Evolutionary conservation across 1,139 yeast species (phyloP), one percentile per base, ranked within the genome.

Genomic region (Blastobotrys arbuscula): DNA sequence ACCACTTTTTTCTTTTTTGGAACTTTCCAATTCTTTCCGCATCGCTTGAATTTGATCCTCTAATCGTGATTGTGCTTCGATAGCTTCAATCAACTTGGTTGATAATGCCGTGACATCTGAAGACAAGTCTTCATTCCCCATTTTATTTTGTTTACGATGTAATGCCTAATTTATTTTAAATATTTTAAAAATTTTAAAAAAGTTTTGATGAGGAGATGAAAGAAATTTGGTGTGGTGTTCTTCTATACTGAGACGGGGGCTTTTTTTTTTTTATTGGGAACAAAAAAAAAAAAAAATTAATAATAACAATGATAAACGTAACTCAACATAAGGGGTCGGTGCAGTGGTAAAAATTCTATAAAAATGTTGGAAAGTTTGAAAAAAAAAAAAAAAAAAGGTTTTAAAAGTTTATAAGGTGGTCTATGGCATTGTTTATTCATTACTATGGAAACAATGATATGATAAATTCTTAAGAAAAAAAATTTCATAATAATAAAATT

Each of bases 51-150:
- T 50, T 51, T 62, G 64, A 43, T 67, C 71, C 47, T 68, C 72
- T 26, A 68, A 55, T 40, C 61, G 67, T 6, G 68, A 66, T 52
- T 67, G 68, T 18, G 61, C 56, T 42, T 68, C 69, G 40, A 68
- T 64, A 8, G 71, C 67, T 45, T 61, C 60, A 9, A 68, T 55
- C 34, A 68, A 57, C 54, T 63, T 64, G 16, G 68, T 65, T 37
- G 70, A 65, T 35, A 67, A 56, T 20, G 62, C 55, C 21, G 64
- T 56, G 44, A 67, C 66, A 51, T 67, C 50, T 21, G 51, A 40
- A 35, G 53, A 42, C 39, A 50, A 26, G 40, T 50, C 53, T 19
- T 44, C 12, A 18, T 38, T 8, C 6, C 21, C 39, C 36, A 21
- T 20, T 20, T 20, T n/a, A n/a, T 20, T 39, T 20, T 39, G 16